Base-by-base conservation (phyloP, 768 basidiomycete species). In the Gautieria morchelliformis region DNA sequence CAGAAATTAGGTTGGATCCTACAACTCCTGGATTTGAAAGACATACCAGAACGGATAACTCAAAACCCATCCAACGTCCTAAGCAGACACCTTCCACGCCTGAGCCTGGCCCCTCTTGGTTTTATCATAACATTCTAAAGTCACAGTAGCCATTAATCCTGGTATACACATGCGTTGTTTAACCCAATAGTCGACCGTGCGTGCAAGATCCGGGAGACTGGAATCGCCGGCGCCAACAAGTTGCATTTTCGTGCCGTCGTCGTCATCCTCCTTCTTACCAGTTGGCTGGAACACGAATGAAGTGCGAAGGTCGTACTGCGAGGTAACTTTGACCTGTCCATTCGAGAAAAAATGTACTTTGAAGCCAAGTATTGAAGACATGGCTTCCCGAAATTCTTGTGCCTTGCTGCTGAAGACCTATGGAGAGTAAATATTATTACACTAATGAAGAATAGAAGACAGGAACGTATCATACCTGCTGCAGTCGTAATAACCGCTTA, bases 271-370 rank as follows among this genome's bases (percentile, higher is more conserved):
- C 67, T 75, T 66, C 65, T 64, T 76, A 64, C 65, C 71, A 59
- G 67, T 67, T 1, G 88, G 86, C 66, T 85, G 83, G 68, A 99
- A 91, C 32, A 93, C 87, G 66, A 96, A 94, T 49, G 87, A 84
- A 30, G 91, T 88, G 53, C 79, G 79, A 6, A 90, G 80, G 61
- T 96, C 93, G 71, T 87, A 97, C 63, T 90, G 78, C n/a, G 87
- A 88, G 5, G 93, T 94, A 59, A 96, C 83, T 20, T 89, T 80
- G 50, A 97, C 86, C 63, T 91, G 84, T 0, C 93, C 94, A 52
- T 91, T 92, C 15, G 87, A 89, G 65, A 89, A 89, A 67, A 97
- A 96, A 1, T 87, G 85, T 51, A 97, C 80, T 64, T 95, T 92
- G 66, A 93, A 84, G 6, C 94, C 95, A 0, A 97, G 79, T 50